phyloP scores from a whole-genome alignment of 176 grass and related monocot species.

The Zizania latifolia region DNA sequence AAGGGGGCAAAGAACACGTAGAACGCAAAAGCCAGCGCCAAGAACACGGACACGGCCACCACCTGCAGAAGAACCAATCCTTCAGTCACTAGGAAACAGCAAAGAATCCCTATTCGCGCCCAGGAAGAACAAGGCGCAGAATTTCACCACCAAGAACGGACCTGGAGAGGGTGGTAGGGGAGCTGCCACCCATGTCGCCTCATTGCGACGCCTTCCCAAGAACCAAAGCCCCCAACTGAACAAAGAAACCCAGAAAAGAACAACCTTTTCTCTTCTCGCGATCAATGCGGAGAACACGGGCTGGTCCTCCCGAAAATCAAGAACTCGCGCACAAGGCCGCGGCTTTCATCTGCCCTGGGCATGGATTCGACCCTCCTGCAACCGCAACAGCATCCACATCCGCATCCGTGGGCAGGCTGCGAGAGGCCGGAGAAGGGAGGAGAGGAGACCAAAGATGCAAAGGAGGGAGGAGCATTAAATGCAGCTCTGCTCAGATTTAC shows the following conservation, averaged over 20 bases:
- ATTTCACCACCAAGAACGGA: slow-evolving; percentile 8
- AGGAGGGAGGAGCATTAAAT: slow-evolving; percentile 39
- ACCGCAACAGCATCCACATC: too few relatives aligned
- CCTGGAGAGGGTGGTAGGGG: slow-evolving; percentile 98
- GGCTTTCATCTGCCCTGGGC: neutral
- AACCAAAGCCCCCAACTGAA: neutral
- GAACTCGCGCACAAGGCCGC: neutral
- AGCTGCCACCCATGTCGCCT: slow-evolving; percentile 97
- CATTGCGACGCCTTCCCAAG: slow-evolving; percentile 36
- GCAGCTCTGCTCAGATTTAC: slow-evolving; percentile 46
- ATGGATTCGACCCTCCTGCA: slow-evolving; percentile 25
- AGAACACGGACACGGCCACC: slow-evolving; percentile 87
- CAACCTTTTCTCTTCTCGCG: neutral
- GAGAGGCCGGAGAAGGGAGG: neutral
- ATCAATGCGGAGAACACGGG: slow-evolving; percentile 15
- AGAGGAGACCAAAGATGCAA: neutral
- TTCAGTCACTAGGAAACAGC: neutral
- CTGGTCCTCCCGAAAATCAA: neutral
- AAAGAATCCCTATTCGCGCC: neutral
- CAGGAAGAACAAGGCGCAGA: neutral
- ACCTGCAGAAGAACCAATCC: slow-evolving; percentile 42
- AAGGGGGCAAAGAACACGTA: slow-evolving; percentile 99
- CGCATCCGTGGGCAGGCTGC: slow-evolving; percentile 26
- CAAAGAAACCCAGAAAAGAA: neutral
- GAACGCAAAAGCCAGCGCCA: slow-evolving; percentile 92